Base-by-base conservation (phyloP, 345 rosid genomes). In the Gossypioides kirkii region DNA sequence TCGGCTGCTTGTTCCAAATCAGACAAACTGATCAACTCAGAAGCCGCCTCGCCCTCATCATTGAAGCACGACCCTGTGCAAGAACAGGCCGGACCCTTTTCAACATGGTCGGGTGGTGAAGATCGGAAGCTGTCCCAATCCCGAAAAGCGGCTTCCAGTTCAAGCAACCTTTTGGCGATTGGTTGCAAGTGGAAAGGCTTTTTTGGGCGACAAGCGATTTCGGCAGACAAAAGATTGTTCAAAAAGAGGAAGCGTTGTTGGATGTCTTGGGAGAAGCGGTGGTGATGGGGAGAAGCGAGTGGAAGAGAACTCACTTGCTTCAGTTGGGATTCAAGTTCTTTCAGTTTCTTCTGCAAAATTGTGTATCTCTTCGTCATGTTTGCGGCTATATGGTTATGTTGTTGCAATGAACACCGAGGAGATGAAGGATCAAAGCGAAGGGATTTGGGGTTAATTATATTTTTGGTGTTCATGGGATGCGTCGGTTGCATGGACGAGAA, bases 341-440 rank as follows among this genome's bases (percentile, higher is more conserved):
- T 65, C 10, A 83, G 75, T 78, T 76, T 85, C 65, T 75, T 87
- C 81, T 76, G 84, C 84, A 87, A 54, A 42, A 85, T 41, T 13
- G 76, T 10, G 73, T 32, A 26, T 50, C 67, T 61, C 70, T 80
- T 81, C 4, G 77, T 42, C 90, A 86, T 25, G 20, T 3, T 47
- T 18, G 16, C 38, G 38, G 38, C 23, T 46, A 6, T 53, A 2
- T 7, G 10, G 26, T 6, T 25, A 3, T 32, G 38, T 58, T 41
- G 7, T 18, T 13, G 36, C 0, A 16, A 41, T 56, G 63, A 42
- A 47, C 1, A 46, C 2, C 22, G 10, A 61, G 38, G 38, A 20
- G 20, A 54, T 6, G 4, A 32, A 53, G 61, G 20, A 71, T 42
- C 1, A 9, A 53, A 23, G 12, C 28, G 32, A 6, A 7, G 13